phyloP scores from a whole-genome alignment of 139 green algal genomes.

The Monoraphidium neglectum region DNA sequence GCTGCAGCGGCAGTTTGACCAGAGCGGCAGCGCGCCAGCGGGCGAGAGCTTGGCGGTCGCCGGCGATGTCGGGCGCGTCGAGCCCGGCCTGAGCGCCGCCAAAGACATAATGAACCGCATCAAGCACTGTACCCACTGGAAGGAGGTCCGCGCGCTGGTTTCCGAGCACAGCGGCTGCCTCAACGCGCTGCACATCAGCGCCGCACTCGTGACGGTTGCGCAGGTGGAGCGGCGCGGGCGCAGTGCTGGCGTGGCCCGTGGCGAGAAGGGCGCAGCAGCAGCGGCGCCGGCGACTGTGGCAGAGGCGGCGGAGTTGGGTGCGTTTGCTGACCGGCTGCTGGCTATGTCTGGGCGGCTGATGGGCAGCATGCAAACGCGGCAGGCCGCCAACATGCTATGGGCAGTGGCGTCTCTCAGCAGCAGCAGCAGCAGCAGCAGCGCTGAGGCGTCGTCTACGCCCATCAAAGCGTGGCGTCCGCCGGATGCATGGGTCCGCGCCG shows the following conservation, averaged over 20 bases:
- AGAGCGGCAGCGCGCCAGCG: not conserved
- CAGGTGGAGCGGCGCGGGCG: conserved; percentile 12
- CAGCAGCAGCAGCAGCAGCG: not conserved
- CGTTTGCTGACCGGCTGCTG: conserved; percentile 18
- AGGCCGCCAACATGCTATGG: conserved; percentile 27
- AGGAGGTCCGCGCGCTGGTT: conserved; percentile 23
- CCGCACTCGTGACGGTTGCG: not conserved
- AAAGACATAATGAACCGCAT: conserved; percentile 9
- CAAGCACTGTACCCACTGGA: conserved; percentile 1
- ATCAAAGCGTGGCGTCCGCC: not conserved
- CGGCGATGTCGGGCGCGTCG: too few species aligned
- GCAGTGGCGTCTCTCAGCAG: conserved; percentile 2
- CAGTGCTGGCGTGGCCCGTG: not conserved
- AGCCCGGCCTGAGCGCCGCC: not conserved
- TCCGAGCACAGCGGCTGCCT: conserved; percentile 7
- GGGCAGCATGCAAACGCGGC: not conserved
- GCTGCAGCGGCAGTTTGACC: conserved; percentile 14
- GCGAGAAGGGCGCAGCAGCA: not conserved
- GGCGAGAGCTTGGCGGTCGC: not conserved
- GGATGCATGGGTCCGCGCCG: not conserved
- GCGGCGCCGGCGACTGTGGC: not conserved
- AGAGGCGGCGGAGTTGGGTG: not conserved
- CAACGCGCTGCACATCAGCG: conserved; percentile 5
- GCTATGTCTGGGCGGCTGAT: not conserved
- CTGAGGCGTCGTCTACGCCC: not conserved